Evolutionary conservation across 805 yeast species (phyloP), one percentile per base, ranked within the genome.

Genomic region (Candida parachauliodes): DNA sequence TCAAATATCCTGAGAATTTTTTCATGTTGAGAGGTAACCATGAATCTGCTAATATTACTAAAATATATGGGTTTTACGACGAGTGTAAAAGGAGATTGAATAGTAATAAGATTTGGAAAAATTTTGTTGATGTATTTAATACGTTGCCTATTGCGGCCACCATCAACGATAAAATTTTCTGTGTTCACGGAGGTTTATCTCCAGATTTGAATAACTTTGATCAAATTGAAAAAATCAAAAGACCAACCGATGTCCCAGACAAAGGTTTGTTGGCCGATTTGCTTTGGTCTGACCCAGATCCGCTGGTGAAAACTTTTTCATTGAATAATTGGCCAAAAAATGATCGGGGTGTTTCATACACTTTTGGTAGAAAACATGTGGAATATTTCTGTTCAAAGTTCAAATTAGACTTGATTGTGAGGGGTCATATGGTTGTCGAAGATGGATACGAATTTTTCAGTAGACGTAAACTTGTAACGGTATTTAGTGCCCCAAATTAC

Each of bases 341-440:
- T 56, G 94, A 85, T 57, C 72, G 94, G 41, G 94, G 94, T 32
- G 93, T 85, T 2, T 79, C 88, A 4, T 85, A 79, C 52, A 77
- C 87, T 52, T 85, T 84, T 56, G 85, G 84, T 32, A 78, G 76
- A 47, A 81, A 74, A 37, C 82, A 83, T 36, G 86, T 84, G n/a
- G 82, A 79, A 48, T 69, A 73, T 46, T 85, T 85, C 53, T 76
- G 82, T 49, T 62, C 72, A 34, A 68, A 68, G 26, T 83, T 84
- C 56, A 77, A 80, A 38, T 79, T 85, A 61, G 94, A 85, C 60
- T 62, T 85, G 54, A 77, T 85, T 45, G 86, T 83, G 32, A 66
- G 94, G 51, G 94, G 91, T 6, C 94, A 85, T 55, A 85, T 85
- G 94, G 93, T 85, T 31, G 94, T 85, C 26, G 91, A 85, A 56